Conservation (phyloP, 768 basidiomycete genomes). For the Holtermanniella nyarrowii region DNA sequence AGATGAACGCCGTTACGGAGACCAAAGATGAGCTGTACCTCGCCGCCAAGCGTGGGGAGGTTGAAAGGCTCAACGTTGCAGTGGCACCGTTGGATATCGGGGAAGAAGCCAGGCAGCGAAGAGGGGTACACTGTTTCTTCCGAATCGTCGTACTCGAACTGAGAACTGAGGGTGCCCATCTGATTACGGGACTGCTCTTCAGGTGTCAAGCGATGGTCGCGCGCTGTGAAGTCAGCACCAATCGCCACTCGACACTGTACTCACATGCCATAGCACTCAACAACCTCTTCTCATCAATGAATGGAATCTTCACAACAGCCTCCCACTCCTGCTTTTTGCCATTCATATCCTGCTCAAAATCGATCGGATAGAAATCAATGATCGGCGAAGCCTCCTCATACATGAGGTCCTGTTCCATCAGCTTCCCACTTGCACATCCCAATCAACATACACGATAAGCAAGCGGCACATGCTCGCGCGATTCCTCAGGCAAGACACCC, state of each 20-base stretch:
- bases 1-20: conserved; percentile 80
- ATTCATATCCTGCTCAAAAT: conserved; percentile 88
- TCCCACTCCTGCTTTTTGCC: conserved; percentile 99
- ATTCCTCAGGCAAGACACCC: conserved; percentile 90
- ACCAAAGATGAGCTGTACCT: conserved; percentile 74
- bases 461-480: conserved; percentile 74
- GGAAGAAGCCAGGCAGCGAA: conserved; percentile 90
- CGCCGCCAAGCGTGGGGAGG: conserved; percentile 66
- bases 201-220: conserved; percentile 62
- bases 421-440: background rate
- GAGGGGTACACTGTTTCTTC: conserved; percentile 71
- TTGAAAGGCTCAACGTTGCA: conserved; percentile 75
- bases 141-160: conserved; percentile 58
- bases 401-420: conserved; percentile 69
- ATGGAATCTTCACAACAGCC: conserved; percentile 96
- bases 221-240: conserved; percentile 46
- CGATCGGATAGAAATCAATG: conserved; percentile 81
- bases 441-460: conserved; percentile 61
- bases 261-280: conserved; percentile 71
- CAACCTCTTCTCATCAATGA: conserved; percentile 73
- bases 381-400: conserved; percentile 72
- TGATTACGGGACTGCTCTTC: conserved; percentile 69
- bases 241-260: conserved; percentile 24
- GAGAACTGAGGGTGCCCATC: conserved; percentile 62
- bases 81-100: conserved; percentile 65